Percentiles rank a stretch among this genome's conserved stretches.
phyloP scores from a whole-genome alignment of 2,329 filamentous ascomycete genomes.

The Xylariaceae sp. region DNA sequence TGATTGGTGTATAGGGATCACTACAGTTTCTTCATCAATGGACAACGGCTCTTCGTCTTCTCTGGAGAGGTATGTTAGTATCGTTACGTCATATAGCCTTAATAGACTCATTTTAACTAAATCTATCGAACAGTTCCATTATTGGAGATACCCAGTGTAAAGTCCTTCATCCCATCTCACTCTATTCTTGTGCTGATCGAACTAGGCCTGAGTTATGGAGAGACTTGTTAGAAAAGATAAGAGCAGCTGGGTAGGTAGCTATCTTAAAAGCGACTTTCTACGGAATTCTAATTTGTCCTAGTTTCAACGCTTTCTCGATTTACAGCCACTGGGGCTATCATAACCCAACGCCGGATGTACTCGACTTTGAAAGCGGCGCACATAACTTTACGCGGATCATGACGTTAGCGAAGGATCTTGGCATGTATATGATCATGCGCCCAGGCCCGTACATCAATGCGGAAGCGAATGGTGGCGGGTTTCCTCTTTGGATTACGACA shows the following conservation, averaged over 20 bases:
- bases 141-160: constrained; percentile 47
- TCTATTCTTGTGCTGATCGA: neutral
- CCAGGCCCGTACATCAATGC: constrained; percentile 67
- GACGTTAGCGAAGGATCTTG: constrained; percentile 55
- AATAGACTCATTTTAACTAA: constrained; percentile 1
- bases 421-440: constrained; percentile 57
- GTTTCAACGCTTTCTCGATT: constrained; percentile 48
- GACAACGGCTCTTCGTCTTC: constrained; percentile 46
- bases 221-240: constrained; percentile 47
- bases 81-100: neutral
- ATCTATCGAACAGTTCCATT: constrained; percentile 39
- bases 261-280: neutral
- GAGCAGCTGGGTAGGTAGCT: constrained; percentile 41
- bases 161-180: constrained; percentile 6
- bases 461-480: constrained; percentile 64
- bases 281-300: constrained; percentile 9
- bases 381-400: constrained; percentile 57
- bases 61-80: constrained; percentile 41
- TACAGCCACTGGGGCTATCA: constrained; percentile 48
- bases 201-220: constrained; percentile 42
- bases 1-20: constrained; percentile 39
- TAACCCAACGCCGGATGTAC: constrained; percentile 37
- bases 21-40: constrained; percentile 45
- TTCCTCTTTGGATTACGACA: constrained; percentile 64
- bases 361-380: constrained; percentile 56